Percentiles rank a stretch among this genome's conserved stretches.
Conservation (phyloP, 2,329 filamentous ascomycete genomes). For the Stenocarpella maydis region DNA sequence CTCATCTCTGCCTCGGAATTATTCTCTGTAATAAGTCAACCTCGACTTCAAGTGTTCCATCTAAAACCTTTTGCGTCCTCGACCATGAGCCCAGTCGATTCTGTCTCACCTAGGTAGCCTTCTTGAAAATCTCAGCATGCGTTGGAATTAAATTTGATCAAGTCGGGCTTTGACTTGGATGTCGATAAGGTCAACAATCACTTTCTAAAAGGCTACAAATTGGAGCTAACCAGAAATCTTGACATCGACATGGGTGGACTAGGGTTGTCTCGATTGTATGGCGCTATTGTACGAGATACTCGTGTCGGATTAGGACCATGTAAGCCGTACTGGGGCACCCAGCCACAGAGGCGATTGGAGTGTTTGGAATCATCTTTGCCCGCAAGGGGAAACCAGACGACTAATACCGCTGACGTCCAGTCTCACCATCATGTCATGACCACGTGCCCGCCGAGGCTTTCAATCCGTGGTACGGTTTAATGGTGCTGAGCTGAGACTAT, state of each 20-base stretch:
- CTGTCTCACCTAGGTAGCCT: background rate
- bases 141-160: background rate
- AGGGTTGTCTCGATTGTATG: background rate
- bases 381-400: background rate
- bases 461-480: background rate
- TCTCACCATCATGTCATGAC: background rate
- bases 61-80: background rate
- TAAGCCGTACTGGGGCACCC: background rate
- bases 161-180: background rate
- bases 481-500: conserved; percentile 20
- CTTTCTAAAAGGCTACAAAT: background rate
- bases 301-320: too few species aligned
- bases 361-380: conserved; percentile 3
- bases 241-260: background rate
- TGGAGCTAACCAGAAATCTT: background rate
- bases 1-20: background rate
- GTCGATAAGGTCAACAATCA: background rate
- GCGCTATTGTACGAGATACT: background rate
- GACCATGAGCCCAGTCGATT: background rate
- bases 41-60: background rate
- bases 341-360: background rate
- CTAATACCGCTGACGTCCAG: background rate
- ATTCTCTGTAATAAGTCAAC: background rate
- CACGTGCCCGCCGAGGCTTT: background rate
- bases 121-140: background rate